Evolutionary conservation across 176 grass and related monocot genomes (phyloP).

Genomic region (Phoenix dactylifera): DNA sequence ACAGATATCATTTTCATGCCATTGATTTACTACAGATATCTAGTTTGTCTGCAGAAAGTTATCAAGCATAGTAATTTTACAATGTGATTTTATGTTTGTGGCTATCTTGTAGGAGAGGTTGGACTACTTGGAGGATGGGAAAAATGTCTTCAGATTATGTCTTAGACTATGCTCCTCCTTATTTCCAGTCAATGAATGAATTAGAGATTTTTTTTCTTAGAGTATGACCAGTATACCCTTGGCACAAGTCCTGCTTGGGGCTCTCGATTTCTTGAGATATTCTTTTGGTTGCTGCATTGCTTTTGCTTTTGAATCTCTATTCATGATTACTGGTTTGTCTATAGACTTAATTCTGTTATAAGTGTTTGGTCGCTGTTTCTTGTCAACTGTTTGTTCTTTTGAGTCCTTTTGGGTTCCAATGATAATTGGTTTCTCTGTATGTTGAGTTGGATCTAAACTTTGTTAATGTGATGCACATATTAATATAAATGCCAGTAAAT

Average conservation of each 20-base stretch:
- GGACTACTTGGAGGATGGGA: conserved; percentile 89
- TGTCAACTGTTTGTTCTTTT: neutral
- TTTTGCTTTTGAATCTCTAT: conserved; percentile 7
- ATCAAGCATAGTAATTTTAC: too few species aligned
- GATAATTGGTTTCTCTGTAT: too few species aligned
- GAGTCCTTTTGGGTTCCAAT: too few species aligned
- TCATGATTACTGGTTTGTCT: too few species aligned
- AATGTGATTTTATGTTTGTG: conserved; percentile 1
- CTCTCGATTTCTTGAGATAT: conserved; percentile 96
- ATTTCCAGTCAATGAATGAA: conserved; percentile 90
- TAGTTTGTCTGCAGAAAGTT: too few species aligned
- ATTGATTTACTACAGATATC: too few species aligned
- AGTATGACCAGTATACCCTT: conserved; percentile 92
- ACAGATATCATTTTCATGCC: too few species aligned
- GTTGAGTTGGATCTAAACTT: too few species aligned
- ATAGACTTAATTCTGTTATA: too few species aligned
- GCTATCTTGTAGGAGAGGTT: conserved; percentile 63
- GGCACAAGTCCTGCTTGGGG: conserved; percentile 87
- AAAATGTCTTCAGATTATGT: conserved; percentile 51
- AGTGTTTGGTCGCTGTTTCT: neutral
- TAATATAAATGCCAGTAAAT: too few species aligned
- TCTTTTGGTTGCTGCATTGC: conserved; percentile 6
- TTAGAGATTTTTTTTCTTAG: conserved; percentile 76
- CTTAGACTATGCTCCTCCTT: conserved; percentile 52
- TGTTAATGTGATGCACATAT: too few species aligned